phyloP scores from a whole-genome alignment of 495 filamentous ascomycete species.

The Daldinia vernicosa region DNA sequence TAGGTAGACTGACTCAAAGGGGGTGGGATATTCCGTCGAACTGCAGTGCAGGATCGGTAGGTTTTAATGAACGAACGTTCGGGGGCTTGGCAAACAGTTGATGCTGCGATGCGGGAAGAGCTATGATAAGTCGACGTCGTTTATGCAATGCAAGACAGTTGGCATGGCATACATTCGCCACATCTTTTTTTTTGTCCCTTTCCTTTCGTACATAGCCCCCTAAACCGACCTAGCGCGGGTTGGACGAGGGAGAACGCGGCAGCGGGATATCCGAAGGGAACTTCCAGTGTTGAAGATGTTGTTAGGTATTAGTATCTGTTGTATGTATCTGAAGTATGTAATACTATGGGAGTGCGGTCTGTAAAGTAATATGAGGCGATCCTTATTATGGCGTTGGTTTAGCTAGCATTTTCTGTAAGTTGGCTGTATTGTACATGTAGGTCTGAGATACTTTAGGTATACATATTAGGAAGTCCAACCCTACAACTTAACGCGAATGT shows the following conservation, averaged over 20 bases:
- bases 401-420: neutral
- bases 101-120: slow-evolving; percentile 33
- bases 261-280: slow-evolving; percentile 19
- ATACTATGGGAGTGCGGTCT: no score
- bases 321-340: neutral
- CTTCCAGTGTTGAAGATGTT: neutral
- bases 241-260: slow-evolving; percentile 20
- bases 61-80: slow-evolving; percentile 5
- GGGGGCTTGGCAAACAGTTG: slow-evolving; percentile 28
- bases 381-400: neutral
- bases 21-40: slow-evolving; percentile 22
- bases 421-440: no score
- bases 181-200: slow-evolving; percentile 13
- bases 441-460: no score
- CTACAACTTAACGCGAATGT: neutral
- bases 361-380: neutral
- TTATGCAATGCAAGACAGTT: slow-evolving; percentile 53
- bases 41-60: slow-evolving; percentile 31
- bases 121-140: slow-evolving; percentile 40
- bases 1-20: neutral
- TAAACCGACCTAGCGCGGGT: slow-evolving; percentile 31
- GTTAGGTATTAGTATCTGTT: no score
- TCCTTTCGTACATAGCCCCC: slow-evolving; percentile 23
- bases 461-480: no score
- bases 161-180: slow-evolving; percentile 47